Percentiles rank a stretch among this genome's conserved stretches.
phyloP scores from a whole-genome alignment of 345 rosid species.

The Citrus cavaleriei region DNA sequence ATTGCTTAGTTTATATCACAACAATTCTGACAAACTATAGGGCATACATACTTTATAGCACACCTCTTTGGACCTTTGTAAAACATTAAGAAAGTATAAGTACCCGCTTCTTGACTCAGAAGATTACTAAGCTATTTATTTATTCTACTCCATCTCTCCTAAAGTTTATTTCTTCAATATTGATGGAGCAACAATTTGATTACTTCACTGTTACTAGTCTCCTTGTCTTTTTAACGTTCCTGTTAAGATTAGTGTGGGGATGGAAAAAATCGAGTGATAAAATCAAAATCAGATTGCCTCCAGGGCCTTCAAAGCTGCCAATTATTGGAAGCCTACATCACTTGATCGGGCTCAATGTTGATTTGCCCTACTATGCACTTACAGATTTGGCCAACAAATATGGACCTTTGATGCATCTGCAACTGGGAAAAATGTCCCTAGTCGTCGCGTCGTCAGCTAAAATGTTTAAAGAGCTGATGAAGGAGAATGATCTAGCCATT shows the following conservation, averaged over 20 bases:
- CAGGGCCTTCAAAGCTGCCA: background rate
- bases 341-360: background rate
- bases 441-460: background rate
- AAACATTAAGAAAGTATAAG: background rate
- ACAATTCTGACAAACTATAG: background rate
- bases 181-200: background rate
- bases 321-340: background rate
- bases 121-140: background rate
- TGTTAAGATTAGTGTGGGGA: background rate
- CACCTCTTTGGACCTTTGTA: background rate
- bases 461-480: background rate
- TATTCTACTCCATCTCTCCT: background rate
- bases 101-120: background rate
- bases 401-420: slow-evolving; percentile 2
- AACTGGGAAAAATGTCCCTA: background rate
- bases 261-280: background rate
- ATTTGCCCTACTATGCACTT: background rate
- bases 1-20: background rate
- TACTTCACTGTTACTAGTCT: background rate
- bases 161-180: background rate
- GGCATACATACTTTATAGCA: background rate
- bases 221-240: background rate
- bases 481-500: background rate
- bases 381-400: background rate
- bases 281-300: background rate